Evolutionary conservation across 305 asterid genomes (phyloP).

Genomic region (Rubia peregrina): DNA sequence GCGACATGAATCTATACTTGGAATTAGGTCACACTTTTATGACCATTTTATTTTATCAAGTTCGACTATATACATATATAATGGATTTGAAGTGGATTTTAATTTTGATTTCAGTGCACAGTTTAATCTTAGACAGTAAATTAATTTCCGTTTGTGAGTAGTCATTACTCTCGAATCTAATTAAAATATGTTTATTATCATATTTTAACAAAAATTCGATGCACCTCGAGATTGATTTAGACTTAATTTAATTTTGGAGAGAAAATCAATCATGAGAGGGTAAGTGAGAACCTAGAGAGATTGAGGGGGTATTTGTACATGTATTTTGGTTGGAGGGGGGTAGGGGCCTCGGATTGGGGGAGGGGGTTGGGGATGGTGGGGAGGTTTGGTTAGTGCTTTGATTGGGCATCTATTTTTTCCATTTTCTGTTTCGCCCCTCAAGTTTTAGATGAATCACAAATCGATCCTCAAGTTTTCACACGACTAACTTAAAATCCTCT

Average conservation of each 20-base stretch:
- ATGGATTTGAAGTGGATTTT: no score
- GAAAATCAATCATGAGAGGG: conserved; percentile 18
- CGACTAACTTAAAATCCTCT: not conserved
- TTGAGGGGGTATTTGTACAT: no score
- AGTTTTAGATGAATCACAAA: not conserved
- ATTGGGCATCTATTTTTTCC: not conserved
- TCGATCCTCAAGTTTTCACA: no score
- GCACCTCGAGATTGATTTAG: conserved; percentile 8
- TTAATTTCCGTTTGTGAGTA: no score
- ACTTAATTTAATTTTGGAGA: conserved; percentile 15
- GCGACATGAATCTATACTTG: no score
- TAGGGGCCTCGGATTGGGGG: not conserved
- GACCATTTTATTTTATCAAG: no score
- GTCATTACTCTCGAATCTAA: no score
- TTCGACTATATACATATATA: no score
- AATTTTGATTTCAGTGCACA: no score
- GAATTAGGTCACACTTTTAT: no score
- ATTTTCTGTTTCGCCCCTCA: not conserved
- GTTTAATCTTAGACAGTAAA: no score
- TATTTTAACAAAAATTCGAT: not conserved
- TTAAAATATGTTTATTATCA: no score
- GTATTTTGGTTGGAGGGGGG: not conserved
- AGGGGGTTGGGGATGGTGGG: not conserved
- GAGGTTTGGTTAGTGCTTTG: not conserved
- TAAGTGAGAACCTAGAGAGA: conserved; percentile 22